Conservation (phyloP, 805 yeast species). For the Cyberlindnera saturnus region DNA sequence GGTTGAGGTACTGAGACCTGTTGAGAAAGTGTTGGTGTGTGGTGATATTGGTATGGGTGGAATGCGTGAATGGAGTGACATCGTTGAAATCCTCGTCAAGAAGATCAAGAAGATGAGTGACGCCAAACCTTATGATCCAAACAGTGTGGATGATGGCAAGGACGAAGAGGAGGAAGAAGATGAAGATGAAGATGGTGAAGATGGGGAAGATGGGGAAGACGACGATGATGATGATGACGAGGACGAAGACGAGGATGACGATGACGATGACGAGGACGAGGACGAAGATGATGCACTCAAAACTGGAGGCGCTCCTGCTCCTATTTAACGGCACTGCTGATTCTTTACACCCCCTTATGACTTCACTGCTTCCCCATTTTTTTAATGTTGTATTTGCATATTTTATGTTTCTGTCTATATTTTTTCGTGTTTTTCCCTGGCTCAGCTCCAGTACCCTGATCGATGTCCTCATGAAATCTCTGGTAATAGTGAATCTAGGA, state of each 20-base stretch:
- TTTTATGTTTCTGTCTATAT: background rate
- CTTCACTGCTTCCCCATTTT: background rate
- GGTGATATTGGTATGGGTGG: slow-evolving; percentile 93
- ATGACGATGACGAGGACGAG: slow-evolving; percentile 33
- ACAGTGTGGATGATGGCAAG: slow-evolving; percentile 42
- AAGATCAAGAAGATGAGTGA: slow-evolving; percentile 14
- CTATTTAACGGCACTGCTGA: background rate
- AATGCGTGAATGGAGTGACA: slow-evolving; percentile 83
- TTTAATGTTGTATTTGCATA: background rate
- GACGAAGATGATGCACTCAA: slow-evolving; percentile 2
- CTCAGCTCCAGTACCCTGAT: no score
- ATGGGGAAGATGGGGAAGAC: slow-evolving; percentile 33
- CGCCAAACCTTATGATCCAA: slow-evolving; percentile 29
- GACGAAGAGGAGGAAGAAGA: slow-evolving; percentile 37
- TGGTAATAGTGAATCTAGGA: no score
- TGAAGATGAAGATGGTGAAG: slow-evolving; percentile 34
- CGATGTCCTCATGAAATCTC: no score
- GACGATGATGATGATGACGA: slow-evolving; percentile 35
- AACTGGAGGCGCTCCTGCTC: background rate
- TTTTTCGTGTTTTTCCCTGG: background rate
- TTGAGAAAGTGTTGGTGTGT: slow-evolving; percentile 71
- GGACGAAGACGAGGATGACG: slow-evolving; percentile 36
- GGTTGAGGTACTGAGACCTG: slow-evolving; percentile 70
- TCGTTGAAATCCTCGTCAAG: slow-evolving; percentile 52
- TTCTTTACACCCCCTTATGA: background rate